Evolutionary conservation across 305 asterid genomes (phyloP).

Genomic region (Fraxinus latifolia): DNA sequence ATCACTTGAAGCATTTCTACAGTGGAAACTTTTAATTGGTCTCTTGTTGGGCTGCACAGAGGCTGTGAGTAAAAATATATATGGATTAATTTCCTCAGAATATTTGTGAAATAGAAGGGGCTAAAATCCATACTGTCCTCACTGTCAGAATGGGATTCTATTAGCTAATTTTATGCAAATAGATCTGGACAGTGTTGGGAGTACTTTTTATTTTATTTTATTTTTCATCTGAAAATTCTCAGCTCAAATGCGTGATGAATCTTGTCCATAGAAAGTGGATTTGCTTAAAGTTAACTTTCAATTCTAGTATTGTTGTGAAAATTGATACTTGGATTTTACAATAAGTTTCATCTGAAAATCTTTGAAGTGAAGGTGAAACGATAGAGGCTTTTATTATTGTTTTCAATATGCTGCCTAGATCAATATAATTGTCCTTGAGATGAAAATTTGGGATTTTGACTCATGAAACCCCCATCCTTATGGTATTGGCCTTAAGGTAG

Average conservation of each 20-base stretch:
- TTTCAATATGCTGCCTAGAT: slow-evolving; percentile 6
- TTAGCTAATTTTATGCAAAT: background rate
- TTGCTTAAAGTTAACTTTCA: background rate
- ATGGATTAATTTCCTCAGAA: slow-evolving; percentile 5
- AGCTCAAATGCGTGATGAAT: slow-evolving; percentile 4
- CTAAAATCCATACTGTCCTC: background rate
- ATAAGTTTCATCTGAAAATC: background rate
- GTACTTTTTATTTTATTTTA: background rate
- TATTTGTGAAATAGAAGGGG: background rate
- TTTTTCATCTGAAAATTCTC: background rate
- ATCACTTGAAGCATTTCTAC: slow-evolving; percentile 88
- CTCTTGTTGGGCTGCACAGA: slow-evolving; percentile 78
- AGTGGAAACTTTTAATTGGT: slow-evolving; percentile 77
- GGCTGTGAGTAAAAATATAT: slow-evolving; percentile 60
- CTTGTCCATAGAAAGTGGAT: slow-evolving; percentile 10
- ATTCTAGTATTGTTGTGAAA: background rate
- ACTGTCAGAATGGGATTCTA: background rate
- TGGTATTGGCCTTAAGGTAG: slow-evolving; percentile 2
- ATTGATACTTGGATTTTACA: slow-evolving; percentile 5
- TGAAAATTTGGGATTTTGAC: background rate
- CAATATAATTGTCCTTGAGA: background rate
- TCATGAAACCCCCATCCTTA: background rate
- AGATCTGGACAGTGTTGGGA: background rate
- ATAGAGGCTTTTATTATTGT: background rate
- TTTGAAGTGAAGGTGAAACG: slow-evolving; percentile 7